Percentiles rank a stretch among this genome's conserved stretches.
Conservation (phyloP, 2,329 filamentous ascomycete genomes). For the Apiospora arundinis region DNA sequence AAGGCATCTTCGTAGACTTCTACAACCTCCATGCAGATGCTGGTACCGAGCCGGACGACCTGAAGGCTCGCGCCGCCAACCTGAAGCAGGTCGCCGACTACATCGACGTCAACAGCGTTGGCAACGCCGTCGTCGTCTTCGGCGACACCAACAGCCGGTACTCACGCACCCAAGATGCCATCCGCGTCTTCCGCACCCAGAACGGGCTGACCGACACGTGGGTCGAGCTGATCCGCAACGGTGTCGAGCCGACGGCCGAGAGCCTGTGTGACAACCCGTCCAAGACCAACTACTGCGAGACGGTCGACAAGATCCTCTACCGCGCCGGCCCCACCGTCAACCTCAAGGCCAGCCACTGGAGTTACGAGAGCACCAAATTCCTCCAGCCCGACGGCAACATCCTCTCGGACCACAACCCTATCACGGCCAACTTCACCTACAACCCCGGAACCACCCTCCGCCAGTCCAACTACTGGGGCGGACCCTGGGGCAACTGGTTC, state of each 20-base stretch:
- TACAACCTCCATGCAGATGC: constrained; percentile 75
- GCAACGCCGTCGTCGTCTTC: constrained; percentile 67
- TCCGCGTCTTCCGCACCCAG: constrained; percentile 55
- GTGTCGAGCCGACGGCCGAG: constrained; percentile 52
- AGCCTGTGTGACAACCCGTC: constrained; percentile 64
- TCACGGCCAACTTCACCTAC: constrained; percentile 62
- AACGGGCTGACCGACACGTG: constrained; percentile 64
- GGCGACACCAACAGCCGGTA: constrained; percentile 73
- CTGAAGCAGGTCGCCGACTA: constrained; percentile 64
- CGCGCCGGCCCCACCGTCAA: constrained; percentile 54
- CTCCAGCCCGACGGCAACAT: constrained; percentile 61
- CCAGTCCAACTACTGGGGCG: constrained; percentile 55
- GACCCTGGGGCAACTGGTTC: constrained; percentile 59
- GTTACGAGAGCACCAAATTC: constrained; percentile 63
- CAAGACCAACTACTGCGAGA: constrained; percentile 62
- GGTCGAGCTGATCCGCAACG: constrained; percentile 59
- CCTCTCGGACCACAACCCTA: constrained; percentile 69
- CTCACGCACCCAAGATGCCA: constrained; percentile 60
- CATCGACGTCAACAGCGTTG: constrained; percentile 60
- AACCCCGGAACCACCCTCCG: constrained; percentile 44
- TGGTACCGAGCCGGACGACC: constrained; percentile 59
- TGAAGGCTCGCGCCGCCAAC: constrained; percentile 62
- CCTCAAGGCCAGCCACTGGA: constrained; percentile 56
- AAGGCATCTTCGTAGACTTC: constrained; percentile 63
- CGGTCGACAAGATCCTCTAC: constrained; percentile 72